These are phyloP conservation scores for Hanseniaspora sp. DNA, from an alignment of 1,139 yeast genomes.

Conservation along the genomic window DNA sequence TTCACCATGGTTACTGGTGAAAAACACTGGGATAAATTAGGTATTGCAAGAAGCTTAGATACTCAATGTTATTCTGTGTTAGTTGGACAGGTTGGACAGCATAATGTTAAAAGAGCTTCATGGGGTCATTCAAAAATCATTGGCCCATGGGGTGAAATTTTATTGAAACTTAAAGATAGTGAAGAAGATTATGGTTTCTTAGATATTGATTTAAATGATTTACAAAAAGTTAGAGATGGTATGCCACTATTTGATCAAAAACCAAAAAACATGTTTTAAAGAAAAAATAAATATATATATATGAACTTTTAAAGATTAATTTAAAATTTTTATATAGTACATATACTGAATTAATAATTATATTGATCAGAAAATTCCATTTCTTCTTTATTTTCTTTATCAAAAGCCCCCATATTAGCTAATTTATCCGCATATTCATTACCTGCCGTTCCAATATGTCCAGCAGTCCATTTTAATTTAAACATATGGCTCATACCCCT, in stretches of 20 bases:
- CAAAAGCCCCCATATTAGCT: constrained; percentile 56
- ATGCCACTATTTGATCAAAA: constrained; percentile 72
- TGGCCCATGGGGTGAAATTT: constrained; percentile 81
- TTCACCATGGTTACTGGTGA: constrained; percentile 84
- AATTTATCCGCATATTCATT: constrained; percentile 68
- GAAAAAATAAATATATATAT: no score
- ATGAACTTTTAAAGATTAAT: no score
- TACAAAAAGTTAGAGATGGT: constrained; percentile 44
- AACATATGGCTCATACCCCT: constrained; percentile 28
- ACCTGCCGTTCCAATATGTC: constrained; percentile 60
- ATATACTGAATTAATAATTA: no score
- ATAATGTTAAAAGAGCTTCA: constrained; percentile 47
- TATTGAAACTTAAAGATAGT: constrained; percentile 46
- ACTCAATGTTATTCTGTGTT: constrained; percentile 76
- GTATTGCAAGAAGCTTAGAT: constrained; percentile 75
- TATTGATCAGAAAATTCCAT: background rate
- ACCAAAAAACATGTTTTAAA: constrained; percentile 42
- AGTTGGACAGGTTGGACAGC: constrained; percentile 86
- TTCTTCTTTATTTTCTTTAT: background rate
- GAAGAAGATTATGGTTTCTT: constrained; percentile 46
- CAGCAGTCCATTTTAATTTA: constrained; percentile 50
- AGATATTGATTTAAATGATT: constrained; percentile 48
- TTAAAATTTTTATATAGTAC: no score
- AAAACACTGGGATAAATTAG: constrained; percentile 79
- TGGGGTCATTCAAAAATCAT: constrained; percentile 80